Evolutionary conservation across 768 basidiomycete genomes (phyloP).

Genomic region (Chalciporus sphaerocephalus): DNA sequence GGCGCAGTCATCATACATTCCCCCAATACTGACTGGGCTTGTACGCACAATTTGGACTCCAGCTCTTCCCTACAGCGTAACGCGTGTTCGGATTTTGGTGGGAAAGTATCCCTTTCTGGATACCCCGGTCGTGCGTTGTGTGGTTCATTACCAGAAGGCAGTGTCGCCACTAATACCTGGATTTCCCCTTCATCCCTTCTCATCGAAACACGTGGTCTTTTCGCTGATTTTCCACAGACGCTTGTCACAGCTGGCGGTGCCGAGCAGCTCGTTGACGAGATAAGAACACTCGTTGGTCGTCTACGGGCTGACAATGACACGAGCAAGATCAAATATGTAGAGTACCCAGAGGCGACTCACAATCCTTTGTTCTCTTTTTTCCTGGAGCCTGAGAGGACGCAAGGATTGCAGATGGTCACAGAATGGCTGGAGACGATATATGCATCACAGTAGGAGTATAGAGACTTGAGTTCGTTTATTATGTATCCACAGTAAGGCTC

Average conservation of each 20-base stretch:
- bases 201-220: constrained; percentile 11
- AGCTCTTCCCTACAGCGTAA: too few species aligned
- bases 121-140: constrained; percentile 1
- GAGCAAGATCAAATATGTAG: constrained; percentile 16
- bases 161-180: constrained; percentile 4
- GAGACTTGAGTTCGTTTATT: too few species aligned
- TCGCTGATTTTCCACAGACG: constrained; percentile 29
- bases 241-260: constrained; percentile 25
- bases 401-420: constrained; percentile 14
- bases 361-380: background rate
- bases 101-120: too few species aligned
- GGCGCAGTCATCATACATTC: too few species aligned
- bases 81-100: too few species aligned
- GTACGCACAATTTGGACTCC: too few species aligned
- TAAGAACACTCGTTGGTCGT: constrained; percentile 21
- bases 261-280: constrained; percentile 26
- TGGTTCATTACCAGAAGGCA: constrained; percentile 8
- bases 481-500: too few species aligned
- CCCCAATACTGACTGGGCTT: too few species aligned
- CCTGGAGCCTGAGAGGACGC: constrained; percentile 31
- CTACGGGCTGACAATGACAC: constrained; percentile 24
- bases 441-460: background rate
- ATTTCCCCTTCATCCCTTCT: constrained; percentile 11
- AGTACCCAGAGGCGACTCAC: constrained; percentile 20
- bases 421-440: constrained; percentile 2